Percentiles rank a stretch among this genome's conserved stretches.
These are phyloP conservation scores for Monilinia laxa DNA, from an alignment of 2,329 filamentous ascomycete species.

Conservation along the genomic window DNA sequence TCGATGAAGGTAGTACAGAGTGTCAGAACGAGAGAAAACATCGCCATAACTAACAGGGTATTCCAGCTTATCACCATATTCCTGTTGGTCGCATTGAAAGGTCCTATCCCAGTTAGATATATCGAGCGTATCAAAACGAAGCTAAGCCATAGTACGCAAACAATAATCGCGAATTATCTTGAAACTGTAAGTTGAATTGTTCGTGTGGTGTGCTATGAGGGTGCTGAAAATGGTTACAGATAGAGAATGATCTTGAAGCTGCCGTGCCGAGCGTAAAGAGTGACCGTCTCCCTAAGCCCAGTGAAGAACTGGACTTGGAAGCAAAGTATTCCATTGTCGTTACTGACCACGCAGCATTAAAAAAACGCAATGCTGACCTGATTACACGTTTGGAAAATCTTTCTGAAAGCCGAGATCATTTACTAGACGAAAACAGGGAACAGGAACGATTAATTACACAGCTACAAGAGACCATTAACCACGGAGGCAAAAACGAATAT, in stretches of 20 bases:
- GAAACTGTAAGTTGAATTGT: constrained; percentile 28
- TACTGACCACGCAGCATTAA: constrained; percentile 54
- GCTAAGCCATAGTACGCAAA: constrained; percentile 47
- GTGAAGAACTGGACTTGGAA: constrained; percentile 43
- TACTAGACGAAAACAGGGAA: constrained; percentile 53
- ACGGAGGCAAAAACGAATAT: constrained; percentile 49
- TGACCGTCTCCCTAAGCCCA: background rate
- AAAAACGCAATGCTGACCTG: constrained; percentile 58
- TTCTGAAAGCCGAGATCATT: constrained; percentile 60
- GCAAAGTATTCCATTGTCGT: constrained; percentile 48
- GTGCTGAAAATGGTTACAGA: constrained; percentile 10
- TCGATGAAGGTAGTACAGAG: constrained; percentile 50
- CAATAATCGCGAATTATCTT: constrained; percentile 41
- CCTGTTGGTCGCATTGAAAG: constrained; percentile 61
- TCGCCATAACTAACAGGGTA: constrained; percentile 31
- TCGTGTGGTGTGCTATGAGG: background rate
- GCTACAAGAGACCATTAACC: constrained; percentile 47
- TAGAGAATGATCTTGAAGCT: constrained; percentile 20
- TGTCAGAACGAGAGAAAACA: constrained; percentile 2
- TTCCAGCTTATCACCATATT: constrained; percentile 61
- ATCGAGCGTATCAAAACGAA: constrained; percentile 47
- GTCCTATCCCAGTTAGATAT: constrained; percentile 56
- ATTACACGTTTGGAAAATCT: constrained; percentile 60
- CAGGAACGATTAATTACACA: constrained; percentile 50
- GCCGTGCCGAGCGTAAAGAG: constrained; percentile 6